Percentiles rank a stretch among this genome's conserved stretches.
Conservation (phyloP, 345 rosid species). For the Eucalyptus melliodora region DNA sequence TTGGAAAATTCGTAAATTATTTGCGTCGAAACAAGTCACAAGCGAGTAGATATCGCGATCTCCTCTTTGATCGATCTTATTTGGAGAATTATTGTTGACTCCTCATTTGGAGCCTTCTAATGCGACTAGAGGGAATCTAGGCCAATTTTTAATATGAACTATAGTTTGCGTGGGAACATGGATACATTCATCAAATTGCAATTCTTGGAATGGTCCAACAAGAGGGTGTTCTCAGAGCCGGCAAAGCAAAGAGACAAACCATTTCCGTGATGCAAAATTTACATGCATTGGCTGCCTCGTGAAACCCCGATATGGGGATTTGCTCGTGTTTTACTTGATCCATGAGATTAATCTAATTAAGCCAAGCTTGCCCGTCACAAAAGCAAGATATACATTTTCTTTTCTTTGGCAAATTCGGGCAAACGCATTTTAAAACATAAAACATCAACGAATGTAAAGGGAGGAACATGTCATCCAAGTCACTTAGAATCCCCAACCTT, state of each 20-base stretch:
- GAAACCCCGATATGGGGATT: neutral
- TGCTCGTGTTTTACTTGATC: neutral
- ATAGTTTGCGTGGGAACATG: neutral
- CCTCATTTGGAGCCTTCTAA: neutral
- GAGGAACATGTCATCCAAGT: neutral
- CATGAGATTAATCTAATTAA: neutral
- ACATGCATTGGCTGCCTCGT: accelerated
- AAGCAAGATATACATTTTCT: neutral
- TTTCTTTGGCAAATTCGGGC: neutral
- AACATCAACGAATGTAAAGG: neutral
- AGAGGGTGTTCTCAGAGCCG: neutral
- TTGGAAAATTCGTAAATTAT: neutral
- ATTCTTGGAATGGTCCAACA: neutral
- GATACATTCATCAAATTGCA: neutral
- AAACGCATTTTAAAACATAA: neutral
- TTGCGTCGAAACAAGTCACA: neutral
- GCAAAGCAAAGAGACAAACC: neutral
- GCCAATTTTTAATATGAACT: neutral
- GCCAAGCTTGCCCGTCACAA: neutral
- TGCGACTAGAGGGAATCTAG: neutral
- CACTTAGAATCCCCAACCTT: neutral
- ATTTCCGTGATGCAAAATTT: neutral
- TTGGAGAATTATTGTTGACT: neutral
- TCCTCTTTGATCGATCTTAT: neutral
- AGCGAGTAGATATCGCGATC: neutral